Percentiles rank a stretch among this genome's conserved stretches.
phyloP scores from a whole-genome alignment of 2,329 filamentous ascomycete species.

The Hirsutella rhossiliensis region DNA sequence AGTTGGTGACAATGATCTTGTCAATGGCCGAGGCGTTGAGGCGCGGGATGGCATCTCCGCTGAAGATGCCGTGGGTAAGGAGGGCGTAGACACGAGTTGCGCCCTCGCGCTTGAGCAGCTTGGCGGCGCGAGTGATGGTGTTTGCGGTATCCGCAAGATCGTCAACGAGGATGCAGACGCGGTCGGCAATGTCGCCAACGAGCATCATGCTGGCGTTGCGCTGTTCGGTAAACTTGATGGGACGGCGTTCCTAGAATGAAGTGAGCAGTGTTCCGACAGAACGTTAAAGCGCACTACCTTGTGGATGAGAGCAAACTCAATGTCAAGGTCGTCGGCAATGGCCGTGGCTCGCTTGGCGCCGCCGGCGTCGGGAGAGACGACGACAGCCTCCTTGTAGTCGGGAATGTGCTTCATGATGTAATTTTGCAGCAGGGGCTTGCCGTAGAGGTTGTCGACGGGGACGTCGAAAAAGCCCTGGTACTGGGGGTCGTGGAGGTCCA shows the following conservation, averaged over 20 bases:
- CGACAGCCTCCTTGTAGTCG: conserved; percentile 73
- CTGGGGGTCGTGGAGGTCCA: conserved; percentile 93
- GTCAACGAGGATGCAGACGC: conserved; percentile 82
- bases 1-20: conserved; percentile 92
- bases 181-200: conserved; percentile 71
- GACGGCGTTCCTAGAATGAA: conserved; percentile 61
- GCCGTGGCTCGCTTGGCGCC: conserved; percentile 92
- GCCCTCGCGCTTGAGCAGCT: conserved; percentile 91
- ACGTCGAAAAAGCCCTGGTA: conserved; percentile 99
- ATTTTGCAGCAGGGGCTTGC: conserved; percentile 57
- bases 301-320: conserved; percentile 96
- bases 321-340: conserved; percentile 84
- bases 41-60: conserved; percentile 84
- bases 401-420: conserved; percentile 65
- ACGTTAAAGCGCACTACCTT: conserved; percentile 45
- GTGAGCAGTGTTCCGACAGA: conserved; percentile 20
- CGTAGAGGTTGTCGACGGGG: conserved; percentile 95
- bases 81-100: conserved; percentile 86
- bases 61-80: conserved; percentile 89
- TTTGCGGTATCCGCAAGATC: conserved; percentile 94
- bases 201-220: conserved; percentile 95
- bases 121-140: conserved; percentile 91
- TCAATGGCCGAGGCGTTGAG: conserved; percentile 91
- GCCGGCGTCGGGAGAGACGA: conserved; percentile 92
- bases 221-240: conserved; percentile 75